Base-by-base conservation (phyloP, 2,329 filamentous ascomycete species). In the Colletotrichum magnum region DNA sequence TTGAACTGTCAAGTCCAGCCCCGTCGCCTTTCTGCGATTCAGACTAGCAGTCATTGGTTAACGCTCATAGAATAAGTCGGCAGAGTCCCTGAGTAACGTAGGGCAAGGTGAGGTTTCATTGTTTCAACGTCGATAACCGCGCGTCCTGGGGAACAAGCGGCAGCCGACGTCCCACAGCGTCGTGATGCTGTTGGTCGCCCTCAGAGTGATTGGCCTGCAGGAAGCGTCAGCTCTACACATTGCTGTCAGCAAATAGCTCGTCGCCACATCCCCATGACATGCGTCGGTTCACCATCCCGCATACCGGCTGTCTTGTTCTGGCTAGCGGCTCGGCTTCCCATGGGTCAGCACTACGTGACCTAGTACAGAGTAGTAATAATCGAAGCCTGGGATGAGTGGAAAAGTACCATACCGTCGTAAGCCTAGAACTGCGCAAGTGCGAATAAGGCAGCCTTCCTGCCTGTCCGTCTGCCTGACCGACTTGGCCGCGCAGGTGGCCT, bases 221-320 rank as follows among this genome's bases (percentile, higher is more conserved):
- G 10, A 24, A 47, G 32, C 9, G 59, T 62, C 58, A 62, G 50
- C 18, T 41, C 47, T 52, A 9, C 28, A 21, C 32, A 47, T 15
- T 15, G 32, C 7, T 43, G 6, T 15, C 50, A 62, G 39, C 50
- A 62, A 62, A 62, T 62, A 50, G 51, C 6, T n/a, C 45, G 16
- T 16, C 59, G 50, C 59, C 59, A 62, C 59, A 62, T 62, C 36
- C 50, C 24, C n/a, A 62, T 54, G 16, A 36, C 50, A 54, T 62
- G 59, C 59, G 54, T 50, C 59, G 21, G 13, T 24, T 10, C 32
- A 18, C 10, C 32, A 41, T 61, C 32, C 48, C 18, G 47, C 18
- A 41, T 36, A 36, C 32, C 32, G 32, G 32, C 32, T 36, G n/a
- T 6, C 21, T 39, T 18, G 0, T 28, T 45, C 13, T 16, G 59